A percentile compares a stretch with the other conserved stretches of the same genome.
Conservation (phyloP, 2,329 filamentous ascomycete species). For the Pyrenophora teres region DNA sequence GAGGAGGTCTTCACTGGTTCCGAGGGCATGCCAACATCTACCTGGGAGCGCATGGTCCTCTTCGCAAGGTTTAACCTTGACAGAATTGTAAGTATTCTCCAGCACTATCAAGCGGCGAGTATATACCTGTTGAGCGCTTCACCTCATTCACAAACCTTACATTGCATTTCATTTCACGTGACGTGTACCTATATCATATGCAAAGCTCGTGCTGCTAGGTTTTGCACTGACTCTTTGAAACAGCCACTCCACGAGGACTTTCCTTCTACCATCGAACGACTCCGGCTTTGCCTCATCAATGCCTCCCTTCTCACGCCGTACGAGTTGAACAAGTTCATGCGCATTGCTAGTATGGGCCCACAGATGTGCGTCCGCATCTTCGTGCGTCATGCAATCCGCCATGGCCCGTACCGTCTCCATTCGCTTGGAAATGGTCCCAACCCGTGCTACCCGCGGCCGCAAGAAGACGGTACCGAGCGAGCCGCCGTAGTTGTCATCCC, state of each 20-base stretch:
- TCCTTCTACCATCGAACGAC: slow-evolving; percentile 10
- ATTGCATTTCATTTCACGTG: no score
- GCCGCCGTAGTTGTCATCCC: no score
- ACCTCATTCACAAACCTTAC: no score
- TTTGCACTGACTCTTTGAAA: not conserved
- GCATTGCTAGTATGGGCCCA: not conserved
- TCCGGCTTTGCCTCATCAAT: slow-evolving; percentile 13
- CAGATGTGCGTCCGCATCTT: slow-evolving; percentile 10
- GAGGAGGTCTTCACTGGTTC: not conserved
- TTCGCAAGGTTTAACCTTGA: not conserved
- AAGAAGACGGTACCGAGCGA: no score
- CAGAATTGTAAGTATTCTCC: slow-evolving; percentile 5
- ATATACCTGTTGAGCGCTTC: not conserved
- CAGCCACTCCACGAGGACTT: slow-evolving; percentile 16
- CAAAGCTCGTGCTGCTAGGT: not conserved
- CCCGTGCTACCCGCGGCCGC: slow-evolving; percentile 5
- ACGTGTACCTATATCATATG: no score
- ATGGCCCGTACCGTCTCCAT: slow-evolving; percentile 2
- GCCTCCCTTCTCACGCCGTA: not conserved
- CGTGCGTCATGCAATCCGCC: slow-evolving; percentile 10
- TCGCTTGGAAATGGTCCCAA: slow-evolving; percentile 7
- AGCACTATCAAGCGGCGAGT: not conserved
- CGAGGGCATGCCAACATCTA: not conserved
- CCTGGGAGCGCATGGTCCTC: slow-evolving; percentile 1
- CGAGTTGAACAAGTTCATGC: slow-evolving; percentile 1